phyloP scores from a whole-genome alignment of 495 filamentous ascomycete species.

The Bryoglossum gracile region DNA sequence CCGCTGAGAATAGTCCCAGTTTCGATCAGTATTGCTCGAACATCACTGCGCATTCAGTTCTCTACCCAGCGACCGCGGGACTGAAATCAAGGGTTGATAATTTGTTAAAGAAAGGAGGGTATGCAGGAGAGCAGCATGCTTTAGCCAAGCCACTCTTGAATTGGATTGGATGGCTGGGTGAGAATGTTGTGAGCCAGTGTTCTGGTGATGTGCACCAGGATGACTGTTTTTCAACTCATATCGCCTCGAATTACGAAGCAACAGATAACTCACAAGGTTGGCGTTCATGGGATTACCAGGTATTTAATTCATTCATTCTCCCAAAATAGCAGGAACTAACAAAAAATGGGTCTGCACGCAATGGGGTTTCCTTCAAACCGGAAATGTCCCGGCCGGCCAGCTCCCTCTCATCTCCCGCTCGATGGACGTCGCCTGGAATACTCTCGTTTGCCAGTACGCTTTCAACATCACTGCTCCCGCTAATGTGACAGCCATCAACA shows the following conservation, averaged over 20 bases:
- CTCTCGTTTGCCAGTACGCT: constrained; percentile 45
- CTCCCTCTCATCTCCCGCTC: constrained; percentile 59
- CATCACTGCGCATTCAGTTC: constrained; percentile 38
- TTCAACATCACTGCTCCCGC: constrained; percentile 57
- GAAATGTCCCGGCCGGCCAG: constrained; percentile 49
- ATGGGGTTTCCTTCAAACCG: constrained; percentile 68
- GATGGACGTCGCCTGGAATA: constrained; percentile 47
- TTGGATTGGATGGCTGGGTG: constrained; percentile 54
- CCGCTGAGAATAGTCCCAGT: constrained; percentile 40
- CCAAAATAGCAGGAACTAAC: too few species aligned
- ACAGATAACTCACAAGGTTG: constrained; percentile 42
- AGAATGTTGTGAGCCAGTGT: constrained; percentile 32
- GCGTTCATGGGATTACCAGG: constrained; percentile 55
- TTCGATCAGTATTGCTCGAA: constrained; percentile 56
- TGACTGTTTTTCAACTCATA: constrained; percentile 46
- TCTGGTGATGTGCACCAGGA: constrained; percentile 38
- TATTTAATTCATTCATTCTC: too few species aligned
- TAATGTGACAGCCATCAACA: constrained; percentile 52
- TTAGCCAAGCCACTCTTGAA: constrained; percentile 55
- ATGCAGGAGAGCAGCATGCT: constrained; percentile 36
- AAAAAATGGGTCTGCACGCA: constrained; percentile 31
- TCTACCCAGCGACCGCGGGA: constrained; percentile 39
- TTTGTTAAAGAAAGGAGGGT: constrained; percentile 49
- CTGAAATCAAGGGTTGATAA: constrained; percentile 36
- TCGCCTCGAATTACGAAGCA: constrained; percentile 42